Evolutionary conservation across 495 filamentous ascomycete species (phyloP).

Genomic region (Neurospora hispaniola): DNA sequence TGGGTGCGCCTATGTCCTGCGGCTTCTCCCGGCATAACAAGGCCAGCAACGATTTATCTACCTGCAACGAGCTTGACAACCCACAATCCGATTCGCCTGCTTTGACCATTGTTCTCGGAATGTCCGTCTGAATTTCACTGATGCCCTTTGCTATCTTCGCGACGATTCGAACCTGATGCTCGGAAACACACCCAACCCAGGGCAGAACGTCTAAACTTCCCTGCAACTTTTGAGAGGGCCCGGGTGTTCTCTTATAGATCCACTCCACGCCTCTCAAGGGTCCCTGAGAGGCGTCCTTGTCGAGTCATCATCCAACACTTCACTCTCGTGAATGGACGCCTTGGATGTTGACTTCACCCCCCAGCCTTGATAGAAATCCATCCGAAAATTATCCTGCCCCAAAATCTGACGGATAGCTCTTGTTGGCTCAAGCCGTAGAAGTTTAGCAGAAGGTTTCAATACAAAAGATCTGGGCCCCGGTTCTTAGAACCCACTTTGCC

Average conservation of each 20-base stretch:
- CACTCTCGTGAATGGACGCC: not conserved
- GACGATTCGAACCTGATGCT: not conserved
- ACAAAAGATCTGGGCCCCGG: not conserved
- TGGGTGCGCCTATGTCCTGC: not conserved
- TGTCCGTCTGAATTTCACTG: not conserved
- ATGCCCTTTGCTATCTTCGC: not conserved
- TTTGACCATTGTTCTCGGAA: not conserved
- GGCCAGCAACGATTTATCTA: not conserved
- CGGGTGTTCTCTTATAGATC: not conserved
- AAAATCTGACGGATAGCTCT: not conserved
- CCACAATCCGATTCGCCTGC: not conserved
- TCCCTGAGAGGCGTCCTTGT: not conserved
- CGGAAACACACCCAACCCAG: not conserved
- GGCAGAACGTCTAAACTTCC: not conserved
- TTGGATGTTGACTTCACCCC: not conserved
- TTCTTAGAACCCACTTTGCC: not conserved
- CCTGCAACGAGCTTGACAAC: not conserved
- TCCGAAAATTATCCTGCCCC: not conserved
- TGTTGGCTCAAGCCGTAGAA: not conserved
- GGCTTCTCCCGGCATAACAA: not conserved
- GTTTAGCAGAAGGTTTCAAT: not conserved
- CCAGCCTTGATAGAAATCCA: not conserved
- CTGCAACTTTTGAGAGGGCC: not conserved
- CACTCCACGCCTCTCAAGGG: not conserved
- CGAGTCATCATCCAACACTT: not conserved